Base-by-base conservation (phyloP, 352 stramenopile genomes). In the Globisporangium emineosum region DNA sequence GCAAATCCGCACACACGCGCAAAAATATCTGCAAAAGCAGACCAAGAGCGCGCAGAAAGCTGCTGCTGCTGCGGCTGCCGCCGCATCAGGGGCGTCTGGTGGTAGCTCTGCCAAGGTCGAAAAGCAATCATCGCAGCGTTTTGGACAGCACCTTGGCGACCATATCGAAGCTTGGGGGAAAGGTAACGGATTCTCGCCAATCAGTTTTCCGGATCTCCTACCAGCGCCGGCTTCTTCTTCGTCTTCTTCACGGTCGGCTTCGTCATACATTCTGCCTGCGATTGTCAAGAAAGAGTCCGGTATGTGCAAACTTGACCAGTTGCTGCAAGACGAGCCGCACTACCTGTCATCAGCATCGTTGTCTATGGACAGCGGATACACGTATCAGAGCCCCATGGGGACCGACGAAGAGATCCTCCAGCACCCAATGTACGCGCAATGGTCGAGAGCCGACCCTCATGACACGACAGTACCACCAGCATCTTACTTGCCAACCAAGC, bases 1-100 rank as follows among this genome's bases (percentile, higher is more conserved):
- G 37, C 97, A 99, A 69, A 98, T 99, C 69, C 91, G 97, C 12
- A 98, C 90, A 3, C 97, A 99, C 63, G 97, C 97, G 0, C 97
- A 99, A 77, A 99, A 99, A 65, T 99, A 98, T 70, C 70, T 97
- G 21, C 89, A 95, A 63, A 97, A 96, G 72, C 84, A 94, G 59
- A 82, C 67, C 57, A 89, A 85, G 29, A 72, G 72, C 19, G 72
- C 80, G 0, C 67, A 86, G 52, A 88, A 89, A 49, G 68, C 68
- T 1, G 67, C 69, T 6, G 60, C 72, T 19, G 70, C 68, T 10
- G 66, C 62, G 10, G 30, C 42, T n/a, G 42, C 1, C 8, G 54
- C 35, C 12, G 13, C 23, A 17, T 49, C 13, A 29, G 17, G 27
- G 25, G 27, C 27, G 4, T 3, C 49, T 33, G 10, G 23, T 43